A percentile compares a stretch with the other conserved stretches of the same genome.
These are phyloP conservation scores for Dryadomyces quercivorus DNA, from an alignment of 2,329 filamentous ascomycete genomes.

Conservation along the genomic window DNA sequence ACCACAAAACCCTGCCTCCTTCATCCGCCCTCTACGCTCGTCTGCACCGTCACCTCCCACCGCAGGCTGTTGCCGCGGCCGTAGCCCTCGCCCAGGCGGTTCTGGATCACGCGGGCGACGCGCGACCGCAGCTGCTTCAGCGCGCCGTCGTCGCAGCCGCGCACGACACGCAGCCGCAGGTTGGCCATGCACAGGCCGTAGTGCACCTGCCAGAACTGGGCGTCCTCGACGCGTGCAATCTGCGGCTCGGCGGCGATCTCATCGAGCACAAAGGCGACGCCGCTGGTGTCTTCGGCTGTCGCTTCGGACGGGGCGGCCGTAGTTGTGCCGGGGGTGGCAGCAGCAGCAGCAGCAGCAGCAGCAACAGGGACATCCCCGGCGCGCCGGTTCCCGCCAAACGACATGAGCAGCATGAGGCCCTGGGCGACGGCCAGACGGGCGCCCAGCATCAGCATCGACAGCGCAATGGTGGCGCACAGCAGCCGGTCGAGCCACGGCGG, in stretches of 20 bases:
- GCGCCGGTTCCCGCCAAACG: slow-evolving; percentile 40
- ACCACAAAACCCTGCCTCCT: too few species aligned
- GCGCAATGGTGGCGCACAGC: slow-evolving; percentile 68
- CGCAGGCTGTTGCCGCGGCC: slow-evolving; percentile 64
- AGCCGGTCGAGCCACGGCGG: slow-evolving; percentile 75
- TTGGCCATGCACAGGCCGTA: slow-evolving; percentile 96
- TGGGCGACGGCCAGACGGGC: slow-evolving; percentile 73
- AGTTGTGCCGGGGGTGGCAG: neutral
- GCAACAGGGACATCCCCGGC: neutral
- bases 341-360: neutral
- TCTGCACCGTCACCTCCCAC: slow-evolving; percentile 90
- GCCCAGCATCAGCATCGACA: slow-evolving; percentile 81
- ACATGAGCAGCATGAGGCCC: slow-evolving; percentile 93
- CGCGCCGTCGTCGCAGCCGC: slow-evolving; percentile 58
- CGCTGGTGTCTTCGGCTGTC: too few species aligned
- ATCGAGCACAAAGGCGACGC: slow-evolving; percentile 51
- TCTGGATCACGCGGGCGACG: slow-evolving; percentile 68
- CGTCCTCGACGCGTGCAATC: slow-evolving; percentile 71
- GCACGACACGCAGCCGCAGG: slow-evolving; percentile 61
- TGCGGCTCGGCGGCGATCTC: slow-evolving; percentile 74
- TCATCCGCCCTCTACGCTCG: slow-evolving; percentile 30
- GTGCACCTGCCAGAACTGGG: slow-evolving; percentile 97
- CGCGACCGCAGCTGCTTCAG: slow-evolving; percentile 63
- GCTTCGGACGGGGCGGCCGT: neutral
- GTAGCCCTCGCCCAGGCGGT: slow-evolving; percentile 77